Evolutionary conservation across 1,139 yeast species (phyloP), one percentile per base, ranked within the genome.

Genomic region (Blastobotrys illinoisensis): DNA sequence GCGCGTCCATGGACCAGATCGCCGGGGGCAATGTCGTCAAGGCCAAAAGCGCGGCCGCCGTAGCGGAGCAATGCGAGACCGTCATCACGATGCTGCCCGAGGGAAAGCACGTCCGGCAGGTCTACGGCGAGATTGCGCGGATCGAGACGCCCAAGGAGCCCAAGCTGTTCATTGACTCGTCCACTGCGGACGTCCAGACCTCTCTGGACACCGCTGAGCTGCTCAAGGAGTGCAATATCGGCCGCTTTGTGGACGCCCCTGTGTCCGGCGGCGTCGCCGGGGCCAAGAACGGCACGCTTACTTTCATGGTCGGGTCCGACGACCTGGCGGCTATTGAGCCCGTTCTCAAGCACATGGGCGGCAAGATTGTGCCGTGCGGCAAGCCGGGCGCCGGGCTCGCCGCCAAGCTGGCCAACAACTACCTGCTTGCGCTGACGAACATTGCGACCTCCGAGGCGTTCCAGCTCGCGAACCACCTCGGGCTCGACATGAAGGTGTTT

Each of bases 181-280:
- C 83, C 11, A 81, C 86, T 23, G 79, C 80, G 52, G 85, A 81
- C 59, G 78, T 81, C 54, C 73, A 74, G 48, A 78, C 83, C 5
- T 79, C 83, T 2, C 63, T 70, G 9, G 74, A 71, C 44, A 69
- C 77, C 24, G 67, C 67, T 16, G 50, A 58, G 16, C 32, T 55
- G 46, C 57, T 65, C 16, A 44, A 56, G 13, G 44, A 55, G 4
- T 53, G 57, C 6, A 62, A 61, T 14, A 53, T 61, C 44, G 78
- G 77, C 57, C 61, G 70, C 5, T 74, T 70, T 54, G 74, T 81
- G 48, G 86, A 81, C 63, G 79, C 86, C 11, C 86, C 86, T 0
- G 85, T 81, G 0, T 79, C 83, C 13, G 86, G 86, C 2, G 86
- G 86, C 19, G 82, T 79, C 1, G 78, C 78, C 1, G 86, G 86